These are phyloP conservation scores for Salix caprea DNA, from an alignment of 345 rosid species.

Conservation along the genomic window DNA sequence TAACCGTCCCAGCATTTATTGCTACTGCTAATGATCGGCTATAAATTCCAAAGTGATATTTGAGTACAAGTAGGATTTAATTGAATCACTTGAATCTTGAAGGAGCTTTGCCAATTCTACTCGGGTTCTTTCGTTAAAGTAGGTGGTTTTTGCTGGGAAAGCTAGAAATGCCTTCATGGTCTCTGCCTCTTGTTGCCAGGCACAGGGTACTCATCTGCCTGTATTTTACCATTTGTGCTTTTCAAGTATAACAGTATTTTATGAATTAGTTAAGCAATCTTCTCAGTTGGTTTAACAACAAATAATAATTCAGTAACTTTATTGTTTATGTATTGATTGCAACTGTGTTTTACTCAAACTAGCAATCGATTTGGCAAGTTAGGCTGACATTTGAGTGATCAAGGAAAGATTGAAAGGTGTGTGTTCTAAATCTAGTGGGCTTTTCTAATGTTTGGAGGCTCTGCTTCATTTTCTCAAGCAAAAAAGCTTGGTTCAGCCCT, in stretches of 20 bases:
- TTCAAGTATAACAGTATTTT: not conserved
- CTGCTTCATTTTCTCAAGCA: not conserved
- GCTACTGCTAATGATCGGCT: not conserved
- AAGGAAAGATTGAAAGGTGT: not conserved
- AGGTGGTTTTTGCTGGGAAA: not conserved
- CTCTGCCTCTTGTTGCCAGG: not conserved
- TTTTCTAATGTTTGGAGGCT: not conserved
- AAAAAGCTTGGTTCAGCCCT: not conserved
- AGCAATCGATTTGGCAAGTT: not conserved
- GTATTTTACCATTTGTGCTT: not conserved
- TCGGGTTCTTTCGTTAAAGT: not conserved
- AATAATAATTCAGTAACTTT: not conserved
- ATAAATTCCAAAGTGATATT: not conserved
- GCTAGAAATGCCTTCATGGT: not conserved
- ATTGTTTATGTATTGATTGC: not conserved
- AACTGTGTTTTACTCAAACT: not conserved
- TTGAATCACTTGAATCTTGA: not conserved
- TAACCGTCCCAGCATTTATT: not conserved
- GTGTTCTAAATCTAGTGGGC: not conserved
- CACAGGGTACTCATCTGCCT: not conserved
- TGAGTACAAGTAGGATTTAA: not conserved
- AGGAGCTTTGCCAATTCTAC: not conserved
- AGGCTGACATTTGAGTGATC: not conserved
- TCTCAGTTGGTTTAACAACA: not conserved
- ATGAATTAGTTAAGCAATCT: not conserved